A percentile compares a stretch with the other conserved stretches of the same genome.
Conservation (phyloP, 73 alveolate species). For the Symbiodinium pilosum region DNA sequence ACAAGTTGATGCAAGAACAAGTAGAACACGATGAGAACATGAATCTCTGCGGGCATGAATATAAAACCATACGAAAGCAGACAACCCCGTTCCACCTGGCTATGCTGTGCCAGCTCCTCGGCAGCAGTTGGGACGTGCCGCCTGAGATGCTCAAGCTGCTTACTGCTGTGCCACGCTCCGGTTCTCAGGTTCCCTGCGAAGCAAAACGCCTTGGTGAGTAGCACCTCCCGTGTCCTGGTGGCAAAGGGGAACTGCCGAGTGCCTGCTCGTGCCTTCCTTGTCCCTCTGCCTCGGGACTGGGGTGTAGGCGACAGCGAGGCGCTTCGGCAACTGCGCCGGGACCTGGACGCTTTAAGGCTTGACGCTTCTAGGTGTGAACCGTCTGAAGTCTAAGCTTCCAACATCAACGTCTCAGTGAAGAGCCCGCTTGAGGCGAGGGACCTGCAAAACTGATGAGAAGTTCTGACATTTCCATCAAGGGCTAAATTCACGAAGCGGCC, state of each 20-base stretch:
- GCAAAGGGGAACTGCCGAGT: not conserved
- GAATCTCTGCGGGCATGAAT: too few relatives aligned
- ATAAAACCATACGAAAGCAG: too few relatives aligned
- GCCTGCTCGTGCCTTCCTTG: not conserved
- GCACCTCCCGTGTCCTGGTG: conserved; percentile 79
- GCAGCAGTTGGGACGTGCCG: conserved; percentile 84
- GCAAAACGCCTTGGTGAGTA: conserved; percentile 51
- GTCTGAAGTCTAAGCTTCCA: not conserved
- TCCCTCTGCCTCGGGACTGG: not conserved
- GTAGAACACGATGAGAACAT: too few relatives aligned
- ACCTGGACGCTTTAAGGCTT: not conserved
- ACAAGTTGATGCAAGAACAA: too few relatives aligned
- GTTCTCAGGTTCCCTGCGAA: not conserved
- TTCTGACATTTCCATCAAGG: not conserved
- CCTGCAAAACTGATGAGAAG: not conserved
- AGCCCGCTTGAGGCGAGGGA: conserved; percentile 89
- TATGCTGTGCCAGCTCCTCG: conserved; percentile 69
- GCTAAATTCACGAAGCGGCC: too few relatives aligned
- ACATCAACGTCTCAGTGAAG: conserved; percentile 79
- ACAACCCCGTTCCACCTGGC: conserved; percentile 17
- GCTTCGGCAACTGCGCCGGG: conserved; percentile 54
- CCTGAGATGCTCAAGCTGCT: not conserved
- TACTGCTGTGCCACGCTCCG: too few relatives aligned
- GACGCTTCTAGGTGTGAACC: too few relatives aligned
- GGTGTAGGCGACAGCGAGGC: conserved; percentile 70